Percentiles rank a stretch among this genome's conserved stretches.
Conservation (phyloP, 768 basidiomycete genomes). For the Phylloporus scabripes region DNA sequence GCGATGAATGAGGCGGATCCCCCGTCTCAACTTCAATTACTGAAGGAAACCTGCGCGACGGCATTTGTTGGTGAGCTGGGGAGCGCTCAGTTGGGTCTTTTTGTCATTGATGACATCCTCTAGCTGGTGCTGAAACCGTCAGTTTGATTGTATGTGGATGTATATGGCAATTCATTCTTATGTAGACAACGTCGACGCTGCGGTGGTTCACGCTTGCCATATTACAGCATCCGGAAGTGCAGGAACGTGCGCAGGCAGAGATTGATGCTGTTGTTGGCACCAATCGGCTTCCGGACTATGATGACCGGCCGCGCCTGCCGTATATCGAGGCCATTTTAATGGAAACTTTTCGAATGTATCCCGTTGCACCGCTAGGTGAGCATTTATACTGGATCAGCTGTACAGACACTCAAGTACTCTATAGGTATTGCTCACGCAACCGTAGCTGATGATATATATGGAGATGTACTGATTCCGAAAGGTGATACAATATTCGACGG, state of each 20-base stretch:
- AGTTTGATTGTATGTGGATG: neutral
- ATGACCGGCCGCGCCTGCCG: constrained; percentile 21
- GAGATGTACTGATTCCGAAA: neutral
- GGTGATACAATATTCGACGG: neutral
- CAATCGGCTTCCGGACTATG: constrained; percentile 22
- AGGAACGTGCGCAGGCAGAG: constrained; percentile 28
- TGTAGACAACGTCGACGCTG: constrained; percentile 7
- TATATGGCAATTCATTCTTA: neutral
- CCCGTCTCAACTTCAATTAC: neutral
- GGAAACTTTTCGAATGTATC: constrained; percentile 28
- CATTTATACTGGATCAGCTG: neutral
- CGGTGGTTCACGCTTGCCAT: constrained; percentile 31
- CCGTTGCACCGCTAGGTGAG: constrained; percentile 22
- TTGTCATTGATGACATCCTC: neutral
- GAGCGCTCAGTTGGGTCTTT: neutral
- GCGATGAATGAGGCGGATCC: neutral
- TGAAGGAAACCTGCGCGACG: neutral
- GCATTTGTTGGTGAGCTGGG: neutral
- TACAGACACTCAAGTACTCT: neutral
- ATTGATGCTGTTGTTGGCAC: constrained; percentile 27
- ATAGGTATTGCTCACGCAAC: constrained; percentile 8
- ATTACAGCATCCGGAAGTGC: constrained; percentile 28
- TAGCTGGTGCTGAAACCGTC: constrained; percentile 20
- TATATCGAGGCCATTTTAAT: constrained; percentile 27
- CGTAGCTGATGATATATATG: neutral